Evolutionary conservation across 2,329 filamentous ascomycete genomes (phyloP).

Genomic region (Monascus ruber): DNA sequence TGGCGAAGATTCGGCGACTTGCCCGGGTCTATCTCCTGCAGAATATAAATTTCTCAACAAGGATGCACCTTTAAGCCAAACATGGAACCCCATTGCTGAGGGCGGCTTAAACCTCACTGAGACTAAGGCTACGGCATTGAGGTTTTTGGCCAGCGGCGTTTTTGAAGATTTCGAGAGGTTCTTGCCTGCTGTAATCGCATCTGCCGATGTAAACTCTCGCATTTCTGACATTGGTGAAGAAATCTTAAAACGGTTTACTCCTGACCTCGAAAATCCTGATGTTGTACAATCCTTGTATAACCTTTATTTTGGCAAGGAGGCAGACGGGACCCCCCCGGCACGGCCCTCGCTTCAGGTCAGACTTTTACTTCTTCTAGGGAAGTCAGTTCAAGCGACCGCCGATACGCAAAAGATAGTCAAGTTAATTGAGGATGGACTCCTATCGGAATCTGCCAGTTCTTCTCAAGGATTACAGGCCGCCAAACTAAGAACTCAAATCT

Average conservation of each 20-base stretch:
- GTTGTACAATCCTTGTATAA: constrained; percentile 57
- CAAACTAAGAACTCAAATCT: constrained; percentile 71
- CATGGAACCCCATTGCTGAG: constrained; percentile 51
- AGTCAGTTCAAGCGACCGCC: constrained; percentile 61
- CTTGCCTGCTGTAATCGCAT: constrained; percentile 70
- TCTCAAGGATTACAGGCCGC: constrained; percentile 58
- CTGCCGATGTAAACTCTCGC: constrained; percentile 68
- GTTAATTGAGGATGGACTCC: constrained; percentile 57
- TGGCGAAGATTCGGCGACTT: constrained; percentile 29
- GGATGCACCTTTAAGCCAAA: constrained; percentile 34
- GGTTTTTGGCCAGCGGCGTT: constrained; percentile 69
- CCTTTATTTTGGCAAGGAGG: constrained; percentile 54
- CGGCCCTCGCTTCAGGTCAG: constrained; percentile 65
- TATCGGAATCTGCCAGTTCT: constrained; percentile 30
- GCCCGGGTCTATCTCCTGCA: constrained; percentile 51
- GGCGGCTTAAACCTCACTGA: constrained; percentile 57
- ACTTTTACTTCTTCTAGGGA: constrained; percentile 63
- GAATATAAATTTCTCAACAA: constrained; percentile 62
- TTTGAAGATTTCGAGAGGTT: constrained; percentile 79
- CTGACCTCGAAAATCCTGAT: constrained; percentile 54
- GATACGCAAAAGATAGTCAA: constrained; percentile 57
- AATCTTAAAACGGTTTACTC: constrained; percentile 64
- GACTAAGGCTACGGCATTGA: constrained; percentile 57
- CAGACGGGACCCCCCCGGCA: constrained; percentile 33
- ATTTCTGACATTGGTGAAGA: constrained; percentile 82